Evolutionary conservation across 1,284 basidiomycete genomes (phyloP), one percentile per base, ranked within the genome.

Genomic region (Agaricales sp.): DNA sequence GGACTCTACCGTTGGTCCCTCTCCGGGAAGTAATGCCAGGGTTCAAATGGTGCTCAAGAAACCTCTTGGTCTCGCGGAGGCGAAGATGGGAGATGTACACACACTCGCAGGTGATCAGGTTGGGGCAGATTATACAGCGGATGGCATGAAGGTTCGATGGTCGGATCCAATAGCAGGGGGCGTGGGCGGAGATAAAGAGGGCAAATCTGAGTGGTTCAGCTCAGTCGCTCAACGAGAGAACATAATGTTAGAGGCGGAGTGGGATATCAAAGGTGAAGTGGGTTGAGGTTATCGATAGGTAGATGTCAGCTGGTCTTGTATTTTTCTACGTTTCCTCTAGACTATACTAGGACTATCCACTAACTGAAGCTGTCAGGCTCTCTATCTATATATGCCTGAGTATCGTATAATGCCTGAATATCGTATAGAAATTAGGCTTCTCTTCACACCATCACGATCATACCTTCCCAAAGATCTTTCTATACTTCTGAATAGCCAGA

Each of bases 21-120:
- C 26, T 6, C 14, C 26, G 6, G 26, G 26, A 6, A 14, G 26
- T 30, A 41, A 41, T 16, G 6, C 39, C 8, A 70, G 49, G 63
- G 64, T 70, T 43, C 68, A 67, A 52, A 69, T 80, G 26, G 57
- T 73, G 14, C 57, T 80, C 47, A 64, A 67, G 49, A 67, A 70
- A 52, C 77, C 78, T 0, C 61, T 57, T 2, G 71, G 66, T 8
- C 64, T 80, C 6, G 72, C 71, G 23, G 67, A 71, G 48, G 66
- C 68, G 2, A 67, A 68, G 51, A 66, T 70, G 3, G 70, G 68
- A 2, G 55, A 70, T 38, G 63, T 65, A 12, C 63, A 72, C 18
- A 22, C 3, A 51, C 56, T 24, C 54, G 71, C 37, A 44, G 55
- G 1, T 53, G 50, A 39, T 55, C 56, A 14, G 58, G 57, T 25